phyloP scores from a whole-genome alignment of 2,329 filamentous ascomycete genomes.

The Hypomyces perniciosus region DNA sequence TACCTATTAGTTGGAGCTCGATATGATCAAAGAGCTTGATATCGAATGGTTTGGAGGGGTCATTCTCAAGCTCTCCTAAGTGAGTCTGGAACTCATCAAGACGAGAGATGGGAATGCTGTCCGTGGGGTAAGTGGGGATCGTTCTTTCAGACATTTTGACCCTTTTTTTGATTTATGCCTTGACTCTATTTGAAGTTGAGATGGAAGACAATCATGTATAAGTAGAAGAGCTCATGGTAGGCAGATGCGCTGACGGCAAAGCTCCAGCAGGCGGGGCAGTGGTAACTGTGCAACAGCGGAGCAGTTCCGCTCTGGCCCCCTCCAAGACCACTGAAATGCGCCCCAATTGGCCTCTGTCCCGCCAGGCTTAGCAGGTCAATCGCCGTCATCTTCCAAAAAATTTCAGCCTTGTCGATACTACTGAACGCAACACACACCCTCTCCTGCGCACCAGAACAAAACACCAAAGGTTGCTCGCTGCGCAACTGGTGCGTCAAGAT shows the following conservation, averaged over 20 bases:
- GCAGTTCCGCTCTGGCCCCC: constrained; percentile 12
- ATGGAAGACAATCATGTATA: neutral
- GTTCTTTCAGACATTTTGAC: constrained; percentile 24
- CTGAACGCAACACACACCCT: neutral
- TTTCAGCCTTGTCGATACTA: neutral
- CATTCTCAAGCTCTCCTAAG: constrained; percentile 42
- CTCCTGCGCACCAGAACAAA: neutral
- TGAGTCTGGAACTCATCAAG: constrained; percentile 50
- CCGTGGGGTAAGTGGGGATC: constrained; percentile 34
- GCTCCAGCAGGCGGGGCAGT: constrained; percentile 11
- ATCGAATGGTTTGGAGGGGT: constrained; percentile 37
- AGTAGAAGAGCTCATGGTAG: neutral
- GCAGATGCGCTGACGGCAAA: constrained; percentile 13
- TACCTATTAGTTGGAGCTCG: constrained; percentile 52
- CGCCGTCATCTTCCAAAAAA: neutral
- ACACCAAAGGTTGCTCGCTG: neutral
- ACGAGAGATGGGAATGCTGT: constrained; percentile 42
- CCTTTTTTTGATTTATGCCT: neutral
- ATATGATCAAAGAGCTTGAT: constrained; percentile 52
- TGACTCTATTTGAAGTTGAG: neutral
- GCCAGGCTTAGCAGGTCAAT: neutral
- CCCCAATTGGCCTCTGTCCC: constrained; percentile 1
- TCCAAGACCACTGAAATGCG: constrained; percentile 8
- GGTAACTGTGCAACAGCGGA: constrained; percentile 2
- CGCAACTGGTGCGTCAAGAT: neutral